phyloP scores from a whole-genome alignment of 2,329 filamentous ascomycete species.

The Alternaria angustiovoidea region DNA sequence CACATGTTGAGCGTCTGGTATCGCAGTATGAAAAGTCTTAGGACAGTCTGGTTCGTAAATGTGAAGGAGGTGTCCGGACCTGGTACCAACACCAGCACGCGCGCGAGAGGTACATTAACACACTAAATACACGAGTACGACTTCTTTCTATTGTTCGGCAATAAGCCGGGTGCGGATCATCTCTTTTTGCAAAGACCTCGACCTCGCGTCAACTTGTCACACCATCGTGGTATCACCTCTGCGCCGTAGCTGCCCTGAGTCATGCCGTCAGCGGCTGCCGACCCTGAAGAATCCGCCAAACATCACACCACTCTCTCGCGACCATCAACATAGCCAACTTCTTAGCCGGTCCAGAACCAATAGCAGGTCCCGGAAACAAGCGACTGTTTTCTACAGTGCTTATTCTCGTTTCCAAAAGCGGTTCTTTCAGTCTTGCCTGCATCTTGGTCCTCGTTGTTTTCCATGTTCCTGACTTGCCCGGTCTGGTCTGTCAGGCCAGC shows the following conservation, averaged over 20 bases:
- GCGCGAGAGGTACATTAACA: not conserved
- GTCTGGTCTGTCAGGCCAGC: constrained; percentile 13
- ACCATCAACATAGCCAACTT: constrained; percentile 8
- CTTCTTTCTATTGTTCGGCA: not conserved
- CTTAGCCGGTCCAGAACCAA: not conserved
- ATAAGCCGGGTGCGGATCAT: not conserved
- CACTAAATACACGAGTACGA: not conserved
- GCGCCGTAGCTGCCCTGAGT: constrained; percentile 2
- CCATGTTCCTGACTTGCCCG: not conserved
- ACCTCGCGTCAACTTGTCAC: constrained; percentile 1
- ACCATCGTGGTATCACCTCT: constrained; percentile 11
- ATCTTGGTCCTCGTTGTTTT: not conserved
- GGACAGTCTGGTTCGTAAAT: not conserved
- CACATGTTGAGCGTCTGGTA: not conserved
- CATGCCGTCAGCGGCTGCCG: constrained; percentile 33
- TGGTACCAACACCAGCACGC: not conserved
- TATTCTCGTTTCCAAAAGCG: not conserved
- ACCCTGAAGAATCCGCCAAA: constrained; percentile 5
- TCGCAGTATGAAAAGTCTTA: not conserved
- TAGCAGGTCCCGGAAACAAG: constrained; percentile 10
- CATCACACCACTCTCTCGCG: constrained; percentile 39
- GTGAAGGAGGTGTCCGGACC: not conserved
- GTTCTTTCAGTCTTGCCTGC: constrained; percentile 1
- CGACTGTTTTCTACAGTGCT: constrained; percentile 2
- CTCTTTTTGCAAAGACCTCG: not conserved